These are phyloP conservation scores for Naumovozyma baii DNA, from an alignment of 805 yeast genomes.

Conservation along the genomic window DNA sequence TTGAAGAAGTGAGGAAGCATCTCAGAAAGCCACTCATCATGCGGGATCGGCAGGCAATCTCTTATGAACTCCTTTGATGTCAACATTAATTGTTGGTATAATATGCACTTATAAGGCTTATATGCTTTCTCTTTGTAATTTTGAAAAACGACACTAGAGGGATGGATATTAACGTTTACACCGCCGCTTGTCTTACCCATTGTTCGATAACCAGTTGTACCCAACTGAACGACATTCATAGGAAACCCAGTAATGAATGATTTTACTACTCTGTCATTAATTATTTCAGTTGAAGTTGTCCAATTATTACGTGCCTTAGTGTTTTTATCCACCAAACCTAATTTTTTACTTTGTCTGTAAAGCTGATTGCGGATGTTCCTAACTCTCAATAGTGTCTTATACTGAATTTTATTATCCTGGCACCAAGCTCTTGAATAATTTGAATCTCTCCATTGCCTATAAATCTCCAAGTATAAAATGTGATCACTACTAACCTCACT, in stretches of 20 bases:
- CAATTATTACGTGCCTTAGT: background rate
- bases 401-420: slow-evolving; percentile 70
- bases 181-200: slow-evolving; percentile 39
- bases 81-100: slow-evolving; percentile 75
- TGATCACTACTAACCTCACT: slow-evolving; percentile 64
- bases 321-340: slow-evolving; percentile 17
- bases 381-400: slow-evolving; percentile 58
- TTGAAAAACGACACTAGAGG: slow-evolving; percentile 61
- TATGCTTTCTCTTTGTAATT: slow-evolving; percentile 32
- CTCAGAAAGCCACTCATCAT: slow-evolving; percentile 63
- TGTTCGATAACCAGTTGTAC: slow-evolving; percentile 24
- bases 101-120: slow-evolving; percentile 64
- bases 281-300: background rate
- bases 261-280: slow-evolving; percentile 10
- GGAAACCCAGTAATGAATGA: slow-evolving; percentile 29
- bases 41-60: slow-evolving; percentile 59
- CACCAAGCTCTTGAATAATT: slow-evolving; percentile 77
- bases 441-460: slow-evolving; percentile 62
- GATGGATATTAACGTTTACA: slow-evolving; percentile 74
- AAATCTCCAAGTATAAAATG: slow-evolving; percentile 61
- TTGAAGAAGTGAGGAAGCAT: slow-evolving; percentile 55
- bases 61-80: slow-evolving; percentile 88
- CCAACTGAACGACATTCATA: slow-evolving; percentile 23
- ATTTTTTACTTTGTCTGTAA: slow-evolving; percentile 41
- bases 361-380: slow-evolving; percentile 66